Conservation (phyloP, 192 early-diverging fungal genomes). For the Backusella parvicylindrica region DNA sequence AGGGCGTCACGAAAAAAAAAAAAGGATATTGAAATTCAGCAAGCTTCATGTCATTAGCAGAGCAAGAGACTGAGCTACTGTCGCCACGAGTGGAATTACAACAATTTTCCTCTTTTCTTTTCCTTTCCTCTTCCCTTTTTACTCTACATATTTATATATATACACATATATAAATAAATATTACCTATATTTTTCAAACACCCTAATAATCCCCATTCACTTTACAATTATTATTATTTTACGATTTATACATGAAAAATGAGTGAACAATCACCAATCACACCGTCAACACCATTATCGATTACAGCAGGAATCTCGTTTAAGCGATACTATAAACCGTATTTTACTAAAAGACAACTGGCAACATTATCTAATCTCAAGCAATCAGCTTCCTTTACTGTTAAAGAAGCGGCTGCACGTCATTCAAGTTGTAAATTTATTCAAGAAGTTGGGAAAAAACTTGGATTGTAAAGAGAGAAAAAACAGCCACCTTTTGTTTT, state of each 20-base stretch:
- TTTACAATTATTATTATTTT: neutral
- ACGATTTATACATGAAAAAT: slow-evolving; percentile 9
- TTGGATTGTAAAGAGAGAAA: slow-evolving; percentile 51
- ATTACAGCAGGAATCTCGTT: slow-evolving; percentile 15
- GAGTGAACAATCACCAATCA: slow-evolving; percentile 12
- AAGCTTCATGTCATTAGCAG: neutral
- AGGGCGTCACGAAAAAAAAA: neutral
- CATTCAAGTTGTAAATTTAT: slow-evolving; percentile 47
- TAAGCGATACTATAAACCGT: slow-evolving; percentile 19
- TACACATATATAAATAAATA: no score
- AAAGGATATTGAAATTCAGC: neutral
- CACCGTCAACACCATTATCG: slow-evolving; percentile 13
- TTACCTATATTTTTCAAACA: neutral
- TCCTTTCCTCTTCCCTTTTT: neutral
- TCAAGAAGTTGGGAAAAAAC: slow-evolving; percentile 44
- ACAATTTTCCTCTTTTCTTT: neutral
- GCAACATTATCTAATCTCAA: slow-evolving; percentile 15
- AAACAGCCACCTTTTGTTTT: neutral
- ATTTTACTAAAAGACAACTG: slow-evolving; percentile 25
- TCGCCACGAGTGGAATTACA: neutral
- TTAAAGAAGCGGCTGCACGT: slow-evolving; percentile 22
- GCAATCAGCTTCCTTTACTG: slow-evolving; percentile 6
- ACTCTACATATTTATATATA: neutral
- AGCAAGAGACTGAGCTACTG: neutral
- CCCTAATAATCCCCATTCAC: neutral